phyloP scores from a whole-genome alignment of 176 grass and related monocot species.

The Leersia perrieri region DNA sequence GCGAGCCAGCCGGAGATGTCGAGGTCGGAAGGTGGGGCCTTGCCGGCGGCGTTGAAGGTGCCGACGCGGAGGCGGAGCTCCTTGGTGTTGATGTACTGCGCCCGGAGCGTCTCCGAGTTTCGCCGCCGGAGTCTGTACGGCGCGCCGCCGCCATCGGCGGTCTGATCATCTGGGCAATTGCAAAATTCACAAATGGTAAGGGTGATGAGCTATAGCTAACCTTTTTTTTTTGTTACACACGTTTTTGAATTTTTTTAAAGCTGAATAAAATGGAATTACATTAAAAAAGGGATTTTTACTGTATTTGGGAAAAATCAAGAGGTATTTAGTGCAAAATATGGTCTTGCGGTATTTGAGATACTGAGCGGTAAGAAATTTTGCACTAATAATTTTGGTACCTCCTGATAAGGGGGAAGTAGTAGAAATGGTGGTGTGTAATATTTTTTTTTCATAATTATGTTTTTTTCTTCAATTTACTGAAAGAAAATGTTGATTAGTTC shows the following conservation, averaged over 20 bases:
- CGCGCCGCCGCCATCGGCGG: slow-evolving; percentile 35
- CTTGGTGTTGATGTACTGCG: slow-evolving; percentile 89
- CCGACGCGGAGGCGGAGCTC: slow-evolving; percentile 74
- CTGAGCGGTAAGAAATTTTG: too few species aligned
- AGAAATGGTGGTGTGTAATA: too few species aligned
- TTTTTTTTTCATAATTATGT: too few species aligned
- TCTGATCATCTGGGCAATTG: slow-evolving; percentile 45
- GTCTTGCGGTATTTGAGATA: too few species aligned
- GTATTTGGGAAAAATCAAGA: too few species aligned
- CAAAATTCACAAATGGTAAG: neutral
- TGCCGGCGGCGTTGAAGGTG: slow-evolving; percentile 80
- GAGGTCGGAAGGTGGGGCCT: slow-evolving; percentile 46
- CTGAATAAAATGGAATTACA: too few species aligned
- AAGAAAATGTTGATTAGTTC: neutral
- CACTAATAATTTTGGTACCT: too few species aligned
- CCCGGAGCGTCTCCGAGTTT: slow-evolving; percentile 86
- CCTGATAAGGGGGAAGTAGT: too few species aligned
- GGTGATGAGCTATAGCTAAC: neutral
- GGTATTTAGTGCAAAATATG: too few species aligned
- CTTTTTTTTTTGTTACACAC: neutral
- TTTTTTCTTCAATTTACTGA: neutral
- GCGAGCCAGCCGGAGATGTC: slow-evolving; percentile 70
- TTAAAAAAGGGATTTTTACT: too few species aligned
- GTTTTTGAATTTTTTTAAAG: neutral
- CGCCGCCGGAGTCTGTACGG: slow-evolving; percentile 64